Conservation (phyloP, 768 basidiomycete genomes). For the Kwoniella bestiolae region DNA sequence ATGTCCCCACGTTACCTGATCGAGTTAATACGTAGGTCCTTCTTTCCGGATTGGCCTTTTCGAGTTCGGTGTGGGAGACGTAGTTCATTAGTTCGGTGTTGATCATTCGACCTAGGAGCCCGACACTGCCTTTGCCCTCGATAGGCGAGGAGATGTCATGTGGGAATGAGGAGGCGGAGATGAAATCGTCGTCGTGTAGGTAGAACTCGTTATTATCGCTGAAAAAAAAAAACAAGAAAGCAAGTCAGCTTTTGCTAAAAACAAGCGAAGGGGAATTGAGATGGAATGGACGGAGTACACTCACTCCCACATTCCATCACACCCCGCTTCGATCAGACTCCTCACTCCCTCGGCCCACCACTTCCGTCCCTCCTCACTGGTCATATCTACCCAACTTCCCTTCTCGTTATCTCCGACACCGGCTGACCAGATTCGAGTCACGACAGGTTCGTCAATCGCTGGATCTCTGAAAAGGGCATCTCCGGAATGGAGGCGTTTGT, state of each 20-base stretch:
- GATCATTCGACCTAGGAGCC: conserved; percentile 51
- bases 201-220: conserved; percentile 58
- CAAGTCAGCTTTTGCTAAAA: too few species aligned
- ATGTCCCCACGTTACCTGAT: conserved; percentile 54
- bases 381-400: conserved; percentile 56
- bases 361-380: conserved; percentile 40
- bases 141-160: conserved; percentile 24
- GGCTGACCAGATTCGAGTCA: conserved; percentile 50
- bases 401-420: conserved; percentile 44
- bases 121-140: conserved; percentile 36
- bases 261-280: too few species aligned
- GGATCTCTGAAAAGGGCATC: conserved; percentile 53
- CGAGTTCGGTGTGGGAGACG: conserved; percentile 44
- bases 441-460: conserved; percentile 33
- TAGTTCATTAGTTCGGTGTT: conserved; percentile 50
- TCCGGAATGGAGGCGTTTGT: conserved; percentile 32
- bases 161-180: conserved; percentile 31
- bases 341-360: conserved; percentile 56
- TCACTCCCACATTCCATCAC: conserved; percentile 57
- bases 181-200: conserved; percentile 48
- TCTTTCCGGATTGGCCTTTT: conserved; percentile 37
- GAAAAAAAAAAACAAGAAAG: too few species aligned
- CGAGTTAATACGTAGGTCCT: conserved; percentile 54
- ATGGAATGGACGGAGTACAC: too few species aligned
- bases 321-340: conserved; percentile 47